These are phyloP conservation scores for Microcyclospora pomicola DNA, from an alignment of 2,329 filamentous ascomycete genomes.

Conservation along the genomic window DNA sequence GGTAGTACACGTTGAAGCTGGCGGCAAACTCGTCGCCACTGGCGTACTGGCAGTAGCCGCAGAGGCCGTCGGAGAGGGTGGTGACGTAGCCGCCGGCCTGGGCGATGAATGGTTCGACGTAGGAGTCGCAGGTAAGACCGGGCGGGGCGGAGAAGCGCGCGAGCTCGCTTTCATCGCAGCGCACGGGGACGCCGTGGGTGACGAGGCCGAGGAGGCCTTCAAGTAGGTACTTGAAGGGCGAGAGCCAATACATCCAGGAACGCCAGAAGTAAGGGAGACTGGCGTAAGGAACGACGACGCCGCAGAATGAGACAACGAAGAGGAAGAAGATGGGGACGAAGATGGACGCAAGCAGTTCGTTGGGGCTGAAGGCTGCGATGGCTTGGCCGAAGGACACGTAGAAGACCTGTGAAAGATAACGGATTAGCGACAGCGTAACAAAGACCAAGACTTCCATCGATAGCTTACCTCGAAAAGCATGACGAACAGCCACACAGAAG, in stretches of 20 bases:
- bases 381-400: slow-evolving; percentile 53
- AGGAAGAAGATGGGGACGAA: slow-evolving; percentile 60
- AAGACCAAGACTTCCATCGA: background rate
- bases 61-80: slow-evolving; percentile 36
- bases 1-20: slow-evolving; percentile 27
- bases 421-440: background rate
- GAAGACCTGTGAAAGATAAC: slow-evolving; percentile 35
- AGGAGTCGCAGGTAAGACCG: slow-evolving; percentile 54
- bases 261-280: slow-evolving; percentile 64
- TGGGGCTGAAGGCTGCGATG: slow-evolving; percentile 44
- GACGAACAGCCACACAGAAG: slow-evolving; percentile 50
- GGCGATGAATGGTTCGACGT: slow-evolving; percentile 42
- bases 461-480: slow-evolving; percentile 44
- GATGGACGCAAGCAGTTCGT: slow-evolving; percentile 46
- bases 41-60: slow-evolving; percentile 33
- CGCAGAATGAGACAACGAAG: slow-evolving; percentile 60
- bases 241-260: slow-evolving; percentile 42
- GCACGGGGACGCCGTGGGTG: slow-evolving; percentile 49
- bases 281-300: slow-evolving; percentile 63
- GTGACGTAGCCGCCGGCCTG: slow-evolving; percentile 26
- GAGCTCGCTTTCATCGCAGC: slow-evolving; percentile 46
- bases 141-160: slow-evolving; percentile 52
- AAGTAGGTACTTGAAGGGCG: slow-evolving; percentile 57
- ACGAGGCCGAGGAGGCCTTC: slow-evolving; percentile 65
- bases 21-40: slow-evolving; percentile 34